Evolutionary conservation across 2,329 filamentous ascomycete genomes (phyloP), one percentile per base, ranked within the genome.

Genomic region (Hypomyces perniciosus): DNA sequence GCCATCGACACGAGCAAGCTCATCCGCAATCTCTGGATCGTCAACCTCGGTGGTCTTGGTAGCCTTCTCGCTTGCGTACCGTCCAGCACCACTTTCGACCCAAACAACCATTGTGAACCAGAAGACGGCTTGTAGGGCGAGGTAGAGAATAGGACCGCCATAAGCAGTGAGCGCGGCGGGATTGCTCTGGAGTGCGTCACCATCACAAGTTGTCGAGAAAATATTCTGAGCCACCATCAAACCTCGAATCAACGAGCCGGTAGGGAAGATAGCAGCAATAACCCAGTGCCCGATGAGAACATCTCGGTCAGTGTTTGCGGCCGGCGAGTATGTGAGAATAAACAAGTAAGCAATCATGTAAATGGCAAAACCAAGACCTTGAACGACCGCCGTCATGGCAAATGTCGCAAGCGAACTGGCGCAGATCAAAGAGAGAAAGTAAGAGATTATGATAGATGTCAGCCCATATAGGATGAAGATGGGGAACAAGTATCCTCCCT

Each of bases 71-170:
- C 46, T 45, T 34, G 45, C 41, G 35, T 33, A 55, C 12, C 48
- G 55, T 9, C 56, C 56, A 44, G 53, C 52, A 5, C 88, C 88
- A 44, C 84, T 86, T 60, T 95, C 90, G 62, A 83, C 80, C 83
- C 84, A 90, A 6, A 95, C 72, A 0, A 95, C 74, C 13, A 89
- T 65, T 0, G 75, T 69, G 57, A 91, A 87, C 2, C 91, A 74
- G 10, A 86, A 53, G 20, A 86, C 66, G 0, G 81, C 78, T 62
- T 95, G 90, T 0, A 89, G 39, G 43, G 86, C 76, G 0, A 95
- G 77, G 63, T 92, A 95, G 0, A 91, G 69, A 30, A 95, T 90
- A 0, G 88, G 88, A 0, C 88, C 88, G 30, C 90, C 90, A 58
- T 90, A 95, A 6, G 52, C 57, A n/a, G 85, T 78, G 1, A 77